A percentile compares a stretch with the other conserved stretches of the same genome.
phyloP scores from a whole-genome alignment of 2,329 filamentous ascomycete genomes.

The Neocatenulostroma microsporum region DNA sequence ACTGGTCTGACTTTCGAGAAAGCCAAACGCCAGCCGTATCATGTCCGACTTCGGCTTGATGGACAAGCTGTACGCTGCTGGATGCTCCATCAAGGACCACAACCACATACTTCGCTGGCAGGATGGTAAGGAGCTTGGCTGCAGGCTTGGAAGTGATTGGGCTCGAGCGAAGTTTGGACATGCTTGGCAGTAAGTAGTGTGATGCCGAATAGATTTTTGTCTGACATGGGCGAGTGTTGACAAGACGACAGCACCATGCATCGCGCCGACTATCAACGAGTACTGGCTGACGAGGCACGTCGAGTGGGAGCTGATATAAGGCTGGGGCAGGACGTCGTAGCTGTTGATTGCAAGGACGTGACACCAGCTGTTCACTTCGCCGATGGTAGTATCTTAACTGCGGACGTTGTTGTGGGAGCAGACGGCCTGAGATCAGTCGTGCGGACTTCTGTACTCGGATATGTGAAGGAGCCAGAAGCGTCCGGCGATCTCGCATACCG shows the following conservation, averaged over 20 bases:
- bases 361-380: background rate
- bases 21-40: slow-evolving; percentile 3
- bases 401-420: background rate
- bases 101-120: background rate
- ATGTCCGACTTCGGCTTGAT: slow-evolving; percentile 2
- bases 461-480: slow-evolving; percentile 4
- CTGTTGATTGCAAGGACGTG: background rate
- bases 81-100: slow-evolving; percentile 1
- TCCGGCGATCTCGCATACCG: slow-evolving; percentile 2
- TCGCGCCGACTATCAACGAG: background rate
- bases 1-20: background rate
- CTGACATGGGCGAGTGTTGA: too few relatives aligned
- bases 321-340: background rate
- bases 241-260: background rate
- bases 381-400: background rate
- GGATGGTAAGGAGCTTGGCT: background rate
- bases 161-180: background rate
- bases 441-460: background rate
- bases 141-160: background rate
- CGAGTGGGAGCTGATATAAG: background rate
- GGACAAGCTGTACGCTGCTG: slow-evolving; percentile 2
- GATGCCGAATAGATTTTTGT: too few relatives aligned
- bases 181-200: background rate
- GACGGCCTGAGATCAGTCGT: background rate
- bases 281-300: background rate